Conservation (phyloP, 2,329 filamentous ascomycete genomes). For the Chlorencoelia australis region DNA sequence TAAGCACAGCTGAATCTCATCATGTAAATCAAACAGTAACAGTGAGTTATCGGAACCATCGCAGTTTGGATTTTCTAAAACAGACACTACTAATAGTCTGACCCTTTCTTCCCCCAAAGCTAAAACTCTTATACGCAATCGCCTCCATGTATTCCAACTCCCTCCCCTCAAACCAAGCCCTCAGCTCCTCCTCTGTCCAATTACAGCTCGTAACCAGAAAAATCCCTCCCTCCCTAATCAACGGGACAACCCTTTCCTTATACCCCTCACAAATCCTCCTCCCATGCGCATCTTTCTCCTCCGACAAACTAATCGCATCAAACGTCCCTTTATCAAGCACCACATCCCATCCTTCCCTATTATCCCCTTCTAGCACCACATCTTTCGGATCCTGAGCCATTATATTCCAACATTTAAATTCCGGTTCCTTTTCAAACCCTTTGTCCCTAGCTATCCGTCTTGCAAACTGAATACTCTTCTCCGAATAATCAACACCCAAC, state of each 20-base stretch:
- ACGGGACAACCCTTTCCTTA: slow-evolving; percentile 50
- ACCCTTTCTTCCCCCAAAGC: slow-evolving; percentile 79
- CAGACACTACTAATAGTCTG: slow-evolving; percentile 83
- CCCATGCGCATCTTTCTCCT: slow-evolving; percentile 41
- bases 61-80: slow-evolving; percentile 59
- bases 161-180: slow-evolving; percentile 60
- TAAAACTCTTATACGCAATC: slow-evolving; percentile 77
- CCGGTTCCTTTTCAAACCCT: slow-evolving; percentile 22
- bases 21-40: too few relatives aligned
- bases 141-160: slow-evolving; percentile 45
- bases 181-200: slow-evolving; percentile 87
- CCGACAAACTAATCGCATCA: slow-evolving; percentile 77
- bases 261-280: slow-evolving; percentile 67
- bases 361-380: slow-evolving; percentile 10
- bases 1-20: too few relatives aligned
- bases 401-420: slow-evolving; percentile 44
- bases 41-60: too few relatives aligned
- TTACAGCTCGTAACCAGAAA: slow-evolving; percentile 93
- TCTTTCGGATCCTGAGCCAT: slow-evolving; percentile 32
- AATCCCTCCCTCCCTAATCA: slow-evolving; percentile 62
- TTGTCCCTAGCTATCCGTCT: slow-evolving; percentile 43
- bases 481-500: slow-evolving; percentile 84
- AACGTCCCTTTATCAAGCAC: slow-evolving; percentile 98
- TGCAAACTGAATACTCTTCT: slow-evolving; percentile 64
- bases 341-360: slow-evolving; percentile 61